These are phyloP conservation scores for Ehretia macrophylla DNA, from an alignment of 257 asterid species.

Conservation along the genomic window DNA sequence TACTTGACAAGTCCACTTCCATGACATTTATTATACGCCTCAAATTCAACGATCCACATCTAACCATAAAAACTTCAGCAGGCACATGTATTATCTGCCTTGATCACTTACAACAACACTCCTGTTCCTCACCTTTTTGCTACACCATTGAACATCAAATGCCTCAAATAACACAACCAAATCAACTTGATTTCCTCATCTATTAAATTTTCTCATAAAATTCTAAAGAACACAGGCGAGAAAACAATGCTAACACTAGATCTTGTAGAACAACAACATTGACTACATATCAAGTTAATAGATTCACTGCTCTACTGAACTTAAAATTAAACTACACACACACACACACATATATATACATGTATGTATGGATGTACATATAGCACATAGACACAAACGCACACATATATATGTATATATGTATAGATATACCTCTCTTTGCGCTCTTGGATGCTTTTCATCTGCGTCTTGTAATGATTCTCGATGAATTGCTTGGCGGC, in stretches of 20 bases:
- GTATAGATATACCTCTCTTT: constrained; percentile 59
- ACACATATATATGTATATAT: not conserved
- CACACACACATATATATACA: constrained; percentile 1
- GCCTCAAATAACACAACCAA: constrained; percentile 1
- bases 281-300: not conserved
- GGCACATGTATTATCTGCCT: too few relatives aligned
- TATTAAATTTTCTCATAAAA: constrained; percentile 5
- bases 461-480: constrained; percentile 95
- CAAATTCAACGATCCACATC: too few relatives aligned
- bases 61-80: too few relatives aligned
- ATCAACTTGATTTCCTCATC: not conserved
- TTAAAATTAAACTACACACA: not conserved
- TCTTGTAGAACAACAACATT: constrained; percentile 14
- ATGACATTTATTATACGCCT: too few relatives aligned
- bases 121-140: not conserved
- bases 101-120: too few relatives aligned
- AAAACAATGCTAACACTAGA: constrained; percentile 11
- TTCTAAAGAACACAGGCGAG: not conserved
- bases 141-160: not conserved
- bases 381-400: not conserved
- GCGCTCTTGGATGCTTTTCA: constrained; percentile 89
- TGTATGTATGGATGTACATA: not conserved
- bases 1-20: too few relatives aligned
- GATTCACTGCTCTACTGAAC: constrained; percentile 3
- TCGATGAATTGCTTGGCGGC: constrained; percentile 96